Evolutionary conservation across 2,329 filamentous ascomycete species (phyloP), one percentile per base, ranked within the genome.

Genomic region (Aureobasidium sp.): DNA sequence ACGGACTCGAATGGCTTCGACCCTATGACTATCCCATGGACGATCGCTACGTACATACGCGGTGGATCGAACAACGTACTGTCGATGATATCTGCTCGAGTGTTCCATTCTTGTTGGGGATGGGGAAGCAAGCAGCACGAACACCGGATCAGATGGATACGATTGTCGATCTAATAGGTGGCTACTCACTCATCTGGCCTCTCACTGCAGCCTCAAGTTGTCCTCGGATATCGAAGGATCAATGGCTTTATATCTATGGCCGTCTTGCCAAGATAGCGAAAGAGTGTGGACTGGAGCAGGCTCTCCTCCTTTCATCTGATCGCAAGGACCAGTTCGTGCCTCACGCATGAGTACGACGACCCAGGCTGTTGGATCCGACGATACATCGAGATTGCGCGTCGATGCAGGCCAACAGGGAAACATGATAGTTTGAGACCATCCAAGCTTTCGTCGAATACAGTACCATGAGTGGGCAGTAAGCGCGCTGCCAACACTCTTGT

Each of bases 21-120:
- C 53, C 53, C 15, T 40, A 59, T 17, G 45, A 52, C 17, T 60
- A 59, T 14, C 44, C 56, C 0, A 24, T 58, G n/a, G 61, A 63
- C 31, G 44, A 49, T 17, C 53, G 61, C 33, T 63, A 58, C 19
- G 49, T 59, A 5, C 61, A 63, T 37, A 52, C 54, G 1, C 24
- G 29, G 15, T 60, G 45, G 35, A 49, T 63, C 7, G 61, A 63
- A 48, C 61, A 60, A 40, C 22, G 45, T 12, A 60, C 48, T 6
- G 56, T 60, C 9, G 61, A 63, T n/a, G 61, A 60, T 12, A 63
- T 63, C 3, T 63, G 61, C 61, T 59, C 53, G 3, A 63, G 61
- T 27, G 48, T 63, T 15, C 61, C 61, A 9, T 63, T 52, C 24
- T 57, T 47, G 6, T 19, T 63, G 17, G 54, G 52, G 17, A 44